Evolutionary conservation across 192 early-diverging fungal genomes (phyloP).

Genomic region (Oehlia diaphana): DNA sequence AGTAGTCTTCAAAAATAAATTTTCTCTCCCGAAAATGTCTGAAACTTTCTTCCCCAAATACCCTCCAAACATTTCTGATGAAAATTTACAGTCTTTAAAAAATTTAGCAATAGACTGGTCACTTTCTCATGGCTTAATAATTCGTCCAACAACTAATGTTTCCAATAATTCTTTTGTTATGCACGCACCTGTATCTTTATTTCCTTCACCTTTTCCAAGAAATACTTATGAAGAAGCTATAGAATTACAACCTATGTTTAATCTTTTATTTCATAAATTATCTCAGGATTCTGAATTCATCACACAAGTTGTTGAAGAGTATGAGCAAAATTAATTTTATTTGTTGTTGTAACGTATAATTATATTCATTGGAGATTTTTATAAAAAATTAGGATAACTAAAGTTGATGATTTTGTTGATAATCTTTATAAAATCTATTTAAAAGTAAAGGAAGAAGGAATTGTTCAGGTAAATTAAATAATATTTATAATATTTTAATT

Average conservation of each 20-base stretch:
- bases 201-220: conserved; percentile 82
- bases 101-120: conserved; percentile 81
- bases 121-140: conserved; percentile 77
- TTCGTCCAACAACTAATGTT: conserved; percentile 59
- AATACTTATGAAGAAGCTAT: conserved; percentile 71
- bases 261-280: conserved; percentile 77
- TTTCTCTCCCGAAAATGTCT: not conserved
- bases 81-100: conserved; percentile 44
- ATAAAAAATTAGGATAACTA: conserved; percentile 52
- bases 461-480: conserved; percentile 51
- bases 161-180: conserved; percentile 50
- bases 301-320: conserved; percentile 69
- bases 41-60: not conserved
- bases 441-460: conserved; percentile 55
- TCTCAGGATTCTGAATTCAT: conserved; percentile 78
- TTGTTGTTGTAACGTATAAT: not conserved
- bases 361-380: not conserved
- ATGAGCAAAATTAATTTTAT: not conserved
- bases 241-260: conserved; percentile 76
- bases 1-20: too few species aligned
- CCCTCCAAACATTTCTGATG: conserved; percentile 28
- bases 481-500: not conserved
- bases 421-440: conserved; percentile 78
- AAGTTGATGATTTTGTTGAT: conserved; percentile 84
- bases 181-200: conserved; percentile 85